Evolutionary conservation across 371 early-diverging fungal genomes (phyloP).

Genomic region (Dinochytrium kinnereticum): DNA sequence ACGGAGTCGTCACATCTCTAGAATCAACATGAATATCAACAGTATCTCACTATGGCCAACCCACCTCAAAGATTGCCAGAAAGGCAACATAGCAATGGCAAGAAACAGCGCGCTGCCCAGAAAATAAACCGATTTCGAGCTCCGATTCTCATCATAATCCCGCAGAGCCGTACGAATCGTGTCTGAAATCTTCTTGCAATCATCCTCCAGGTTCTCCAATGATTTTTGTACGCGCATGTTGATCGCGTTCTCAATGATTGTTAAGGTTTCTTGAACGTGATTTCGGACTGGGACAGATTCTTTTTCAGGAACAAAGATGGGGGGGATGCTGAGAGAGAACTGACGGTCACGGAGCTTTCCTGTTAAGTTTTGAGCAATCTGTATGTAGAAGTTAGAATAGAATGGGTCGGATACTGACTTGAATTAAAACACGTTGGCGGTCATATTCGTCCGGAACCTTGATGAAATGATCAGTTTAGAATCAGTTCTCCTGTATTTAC

Average conservation of each 20-base stretch:
- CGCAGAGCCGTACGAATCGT: neutral
- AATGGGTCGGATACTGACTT: neutral
- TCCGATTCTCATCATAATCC: constrained; percentile 5
- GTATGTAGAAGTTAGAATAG: constrained; percentile 11
- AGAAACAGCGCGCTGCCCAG: neutral
- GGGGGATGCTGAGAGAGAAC: constrained; percentile 26
- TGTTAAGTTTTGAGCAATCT: constrained; percentile 28
- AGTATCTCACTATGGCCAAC: neutral
- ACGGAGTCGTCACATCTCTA: too few relatives aligned
- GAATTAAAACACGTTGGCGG: neutral
- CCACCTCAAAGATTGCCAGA: constrained; percentile 1
- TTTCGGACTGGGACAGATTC: constrained; percentile 19
- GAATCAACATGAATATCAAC: too few relatives aligned
- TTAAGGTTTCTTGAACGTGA: constrained; percentile 24
- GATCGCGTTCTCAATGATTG: constrained; percentile 22
- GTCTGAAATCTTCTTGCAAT: constrained; percentile 6
- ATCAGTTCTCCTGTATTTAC: too few relatives aligned
- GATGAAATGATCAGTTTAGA: too few relatives aligned
- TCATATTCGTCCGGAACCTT: constrained; percentile 29
- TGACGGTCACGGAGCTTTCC: constrained; percentile 23
- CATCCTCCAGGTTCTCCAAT: constrained; percentile 12
- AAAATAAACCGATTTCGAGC: constrained; percentile 3
- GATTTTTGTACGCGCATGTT: constrained; percentile 24
- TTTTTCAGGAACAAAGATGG: constrained; percentile 21
- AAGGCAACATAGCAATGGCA: neutral